Evolutionary conservation across 2,329 filamentous ascomycete species (phyloP).

Genomic region (Cladosporium velox): DNA sequence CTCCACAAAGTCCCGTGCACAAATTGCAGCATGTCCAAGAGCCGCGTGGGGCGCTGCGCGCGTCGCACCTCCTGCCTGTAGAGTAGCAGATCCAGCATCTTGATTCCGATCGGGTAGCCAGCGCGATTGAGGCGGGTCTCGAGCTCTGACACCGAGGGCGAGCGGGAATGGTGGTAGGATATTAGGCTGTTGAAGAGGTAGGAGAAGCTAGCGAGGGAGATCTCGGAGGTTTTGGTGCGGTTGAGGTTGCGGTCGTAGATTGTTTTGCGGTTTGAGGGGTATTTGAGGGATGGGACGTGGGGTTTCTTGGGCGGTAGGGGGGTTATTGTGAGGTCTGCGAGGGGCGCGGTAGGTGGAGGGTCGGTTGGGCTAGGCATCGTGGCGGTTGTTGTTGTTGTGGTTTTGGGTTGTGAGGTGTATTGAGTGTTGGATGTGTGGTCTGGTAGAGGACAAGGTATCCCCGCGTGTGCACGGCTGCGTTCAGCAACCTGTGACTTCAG

Average conservation of each 20-base stretch:
- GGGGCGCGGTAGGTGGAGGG: not conserved
- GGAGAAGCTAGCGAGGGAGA: slow-evolving; percentile 90
- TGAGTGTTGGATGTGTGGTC: not conserved
- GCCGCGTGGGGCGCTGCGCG: slow-evolving; percentile 73
- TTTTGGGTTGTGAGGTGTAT: not conserved
- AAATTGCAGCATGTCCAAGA: slow-evolving; percentile 90
- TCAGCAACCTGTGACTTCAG: not conserved
- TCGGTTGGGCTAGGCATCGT: slow-evolving; percentile 15
- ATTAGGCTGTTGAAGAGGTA: slow-evolving; percentile 98
- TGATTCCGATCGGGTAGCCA: slow-evolving; percentile 89
- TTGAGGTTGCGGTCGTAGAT: slow-evolving; percentile 97
- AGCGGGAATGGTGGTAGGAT: slow-evolving; percentile 84
- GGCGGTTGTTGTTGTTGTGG: not conserved
- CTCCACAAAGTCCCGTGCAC: slow-evolving; percentile 92
- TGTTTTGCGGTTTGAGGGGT: slow-evolving; percentile 91
- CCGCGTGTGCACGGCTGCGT: not conserved
- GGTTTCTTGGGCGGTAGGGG: slow-evolving; percentile 37
- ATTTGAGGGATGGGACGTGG: slow-evolving; percentile 65
- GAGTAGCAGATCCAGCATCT: slow-evolving; percentile 91
- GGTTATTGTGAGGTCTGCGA: slow-evolving; percentile 21
- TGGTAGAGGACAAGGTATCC: not conserved
- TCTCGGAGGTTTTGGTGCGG: slow-evolving; percentile 81
- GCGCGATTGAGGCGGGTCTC: slow-evolving; percentile 55
- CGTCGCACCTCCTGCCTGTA: slow-evolving; percentile 73
- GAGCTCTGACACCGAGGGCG: slow-evolving; percentile 89